phyloP scores from a whole-genome alignment of 306 rosid genomes.

The Fagus sylvatica region DNA sequence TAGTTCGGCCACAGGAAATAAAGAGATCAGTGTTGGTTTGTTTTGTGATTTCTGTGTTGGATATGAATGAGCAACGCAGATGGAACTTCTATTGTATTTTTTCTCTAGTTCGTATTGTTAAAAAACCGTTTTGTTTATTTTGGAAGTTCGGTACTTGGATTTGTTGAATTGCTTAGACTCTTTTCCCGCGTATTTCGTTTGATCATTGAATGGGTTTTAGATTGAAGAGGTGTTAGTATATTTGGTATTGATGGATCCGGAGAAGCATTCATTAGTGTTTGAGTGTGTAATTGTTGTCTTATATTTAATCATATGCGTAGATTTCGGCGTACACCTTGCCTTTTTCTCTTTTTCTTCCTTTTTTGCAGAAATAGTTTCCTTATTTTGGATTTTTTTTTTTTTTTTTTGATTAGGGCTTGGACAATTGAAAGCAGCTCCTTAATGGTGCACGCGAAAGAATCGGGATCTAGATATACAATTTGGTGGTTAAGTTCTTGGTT shows the following conservation, averaged over 20 bases:
- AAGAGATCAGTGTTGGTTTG: background rate
- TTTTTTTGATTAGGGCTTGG: constrained; percentile 29
- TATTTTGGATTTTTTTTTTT: constrained; percentile 28
- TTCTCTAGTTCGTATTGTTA: background rate
- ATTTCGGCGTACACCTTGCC: background rate
- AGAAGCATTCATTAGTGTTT: constrained; percentile 10
- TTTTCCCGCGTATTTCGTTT: constrained; percentile 6
- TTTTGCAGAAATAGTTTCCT: constrained; percentile 32
- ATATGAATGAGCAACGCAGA: constrained; percentile 5
- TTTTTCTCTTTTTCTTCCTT: constrained; percentile 23
- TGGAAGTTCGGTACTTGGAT: constrained; percentile 20
- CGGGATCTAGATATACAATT: constrained; percentile 16
- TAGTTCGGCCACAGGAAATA: background rate
- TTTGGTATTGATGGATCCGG: constrained; percentile 28
- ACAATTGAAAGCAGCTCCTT: constrained; percentile 26
- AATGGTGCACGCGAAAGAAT: constrained; percentile 20
- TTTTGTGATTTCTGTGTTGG: constrained; percentile 26
- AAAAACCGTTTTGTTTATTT: constrained; percentile 23
- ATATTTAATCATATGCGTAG: constrained; percentile 4
- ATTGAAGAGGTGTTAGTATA: background rate
- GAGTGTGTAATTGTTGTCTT: constrained; percentile 21
- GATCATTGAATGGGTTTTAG: constrained; percentile 21
- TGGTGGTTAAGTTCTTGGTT: constrained; percentile 18
- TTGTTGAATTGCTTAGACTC: constrained; percentile 13
- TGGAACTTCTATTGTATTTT: background rate